Percentiles rank a stretch among this genome's conserved stretches.
phyloP scores from a whole-genome alignment of 2,329 filamentous ascomycete species.

The Stachybotrys chartarum region DNA sequence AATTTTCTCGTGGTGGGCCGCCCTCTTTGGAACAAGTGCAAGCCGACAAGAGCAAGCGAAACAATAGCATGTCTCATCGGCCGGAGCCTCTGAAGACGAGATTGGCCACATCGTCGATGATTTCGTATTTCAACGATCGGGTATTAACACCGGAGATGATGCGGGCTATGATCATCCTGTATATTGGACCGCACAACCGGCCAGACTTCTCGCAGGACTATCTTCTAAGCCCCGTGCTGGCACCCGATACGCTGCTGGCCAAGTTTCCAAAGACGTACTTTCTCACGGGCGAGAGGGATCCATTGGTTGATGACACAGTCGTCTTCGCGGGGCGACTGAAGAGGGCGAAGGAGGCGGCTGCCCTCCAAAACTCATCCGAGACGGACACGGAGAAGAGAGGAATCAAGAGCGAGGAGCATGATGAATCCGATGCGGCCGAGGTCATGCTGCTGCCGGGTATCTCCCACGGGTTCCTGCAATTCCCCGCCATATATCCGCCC shows the following conservation, averaged over 20 bases:
- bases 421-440: conserved; percentile 47
- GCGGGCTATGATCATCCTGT: conserved; percentile 97
- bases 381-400: conserved; percentile 5
- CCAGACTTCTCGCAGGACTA: conserved; percentile 92
- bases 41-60: conserved; percentile 7
- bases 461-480: conserved; percentile 90
- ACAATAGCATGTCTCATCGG: conserved; percentile 38
- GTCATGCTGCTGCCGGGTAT: conserved; percentile 82
- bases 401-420: conserved; percentile 9
- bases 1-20: conserved; percentile 43
- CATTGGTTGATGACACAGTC: conserved; percentile 91
- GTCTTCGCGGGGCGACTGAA: conserved; percentile 89
- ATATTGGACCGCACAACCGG: conserved; percentile 87
- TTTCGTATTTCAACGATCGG: conserved; percentile 95
- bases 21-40: conserved; percentile 16
- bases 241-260: conserved; percentile 74
- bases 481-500: conserved; percentile 79
- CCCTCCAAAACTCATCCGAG: conserved; percentile 7
- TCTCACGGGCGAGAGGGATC: conserved; percentile 89
- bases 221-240: conserved; percentile 80
- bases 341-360: conserved; percentile 59
- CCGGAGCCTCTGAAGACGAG: conserved; percentile 64
- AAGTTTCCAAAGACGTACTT: conserved; percentile 94
- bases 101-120: conserved; percentile 93
- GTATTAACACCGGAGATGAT: conserved; percentile 97